Base-by-base conservation (phyloP, 2,329 filamentous ascomycete species). In the Fusarium papillatum region DNA sequence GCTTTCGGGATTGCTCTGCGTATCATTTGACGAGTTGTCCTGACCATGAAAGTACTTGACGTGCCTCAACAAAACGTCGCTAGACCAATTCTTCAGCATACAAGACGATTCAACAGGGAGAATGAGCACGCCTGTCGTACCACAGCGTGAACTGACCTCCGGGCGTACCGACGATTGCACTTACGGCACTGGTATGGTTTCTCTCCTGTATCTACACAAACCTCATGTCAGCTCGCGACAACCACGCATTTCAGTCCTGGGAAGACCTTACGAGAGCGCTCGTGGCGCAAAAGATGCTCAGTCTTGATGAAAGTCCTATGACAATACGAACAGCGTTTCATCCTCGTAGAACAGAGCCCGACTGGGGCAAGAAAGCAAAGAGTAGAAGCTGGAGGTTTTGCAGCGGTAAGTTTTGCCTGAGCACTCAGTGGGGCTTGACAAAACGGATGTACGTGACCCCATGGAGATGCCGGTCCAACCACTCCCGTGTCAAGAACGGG, bases 131-230 rank as follows among this genome's bases (percentile, higher is more conserved):
- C 46, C 46, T 50, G 17, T 50, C 46, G 46, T 50, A 29, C 46
- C 46, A 50, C 17, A 19, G 50, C 50, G 50, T 8, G 50, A 55
- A 55, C 50, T 55, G 7, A 55, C 50, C 50, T 55, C 50, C 50
- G 50, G 19, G 50, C 50, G 50, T 55, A 55, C 26, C 50, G 50
- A 55, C 50, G 50, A 55, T 55, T 55, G 50, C 50, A 55, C 50
- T 55, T 69, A 17, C 66, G 57, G 7, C 73, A 75, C 24, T 66
- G 43, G 19, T 69, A 75, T 16, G 73, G 73, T 38, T 75, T 75
- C 39, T 74, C 73, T 14, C 73, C 73, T 3, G 73, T 75, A 13
- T 75, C 73, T 75, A 17, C 26, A 19, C 17, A 34, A 31, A n/a
- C 17, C 11, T 43, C 22, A 26, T 17, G n/a, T 36, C 34, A 64